These are phyloP conservation scores for Colletotrichum cordylinicola DNA, from an alignment of 2,329 filamentous ascomycete genomes.

Conservation along the genomic window DNA sequence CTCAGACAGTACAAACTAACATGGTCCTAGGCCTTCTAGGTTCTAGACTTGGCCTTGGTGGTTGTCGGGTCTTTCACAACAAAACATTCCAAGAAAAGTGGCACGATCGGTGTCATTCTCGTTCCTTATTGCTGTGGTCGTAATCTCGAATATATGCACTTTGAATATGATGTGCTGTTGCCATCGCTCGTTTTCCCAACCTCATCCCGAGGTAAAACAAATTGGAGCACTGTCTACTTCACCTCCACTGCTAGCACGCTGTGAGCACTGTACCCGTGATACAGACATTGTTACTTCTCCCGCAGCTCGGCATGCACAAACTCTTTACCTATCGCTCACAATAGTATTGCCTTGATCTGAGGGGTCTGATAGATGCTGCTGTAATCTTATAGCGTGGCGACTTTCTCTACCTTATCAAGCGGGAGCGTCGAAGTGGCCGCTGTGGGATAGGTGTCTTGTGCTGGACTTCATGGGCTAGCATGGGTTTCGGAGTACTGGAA, in stretches of 20 bases:
- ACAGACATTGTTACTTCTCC: not conserved
- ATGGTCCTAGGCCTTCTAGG: not conserved
- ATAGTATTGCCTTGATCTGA: not conserved
- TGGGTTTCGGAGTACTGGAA: not conserved
- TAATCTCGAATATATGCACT: not conserved
- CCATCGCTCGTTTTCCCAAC: not conserved
- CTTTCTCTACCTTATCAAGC: too few relatives aligned
- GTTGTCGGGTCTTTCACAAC: not conserved
- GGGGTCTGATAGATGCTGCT: not conserved
- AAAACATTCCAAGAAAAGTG: not conserved
- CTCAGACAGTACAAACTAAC: not conserved
- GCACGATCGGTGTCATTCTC: not conserved
- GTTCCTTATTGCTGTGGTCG: not conserved
- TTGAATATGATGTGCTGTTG: not conserved
- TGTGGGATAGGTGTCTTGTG: not conserved
- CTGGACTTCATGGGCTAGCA: not conserved
- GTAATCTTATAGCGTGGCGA: not conserved
- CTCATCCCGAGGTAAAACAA: not conserved
- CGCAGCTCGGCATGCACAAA: not conserved
- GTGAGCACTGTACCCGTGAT: not conserved
- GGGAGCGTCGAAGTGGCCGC: not conserved
- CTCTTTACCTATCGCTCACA: accelerated
- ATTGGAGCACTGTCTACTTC: not conserved
- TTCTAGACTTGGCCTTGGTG: not conserved
- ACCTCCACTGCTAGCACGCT: not conserved